Evolutionary conservation across 1,284 basidiomycete genomes (phyloP).

Genomic region (Cyathus olla): DNA sequence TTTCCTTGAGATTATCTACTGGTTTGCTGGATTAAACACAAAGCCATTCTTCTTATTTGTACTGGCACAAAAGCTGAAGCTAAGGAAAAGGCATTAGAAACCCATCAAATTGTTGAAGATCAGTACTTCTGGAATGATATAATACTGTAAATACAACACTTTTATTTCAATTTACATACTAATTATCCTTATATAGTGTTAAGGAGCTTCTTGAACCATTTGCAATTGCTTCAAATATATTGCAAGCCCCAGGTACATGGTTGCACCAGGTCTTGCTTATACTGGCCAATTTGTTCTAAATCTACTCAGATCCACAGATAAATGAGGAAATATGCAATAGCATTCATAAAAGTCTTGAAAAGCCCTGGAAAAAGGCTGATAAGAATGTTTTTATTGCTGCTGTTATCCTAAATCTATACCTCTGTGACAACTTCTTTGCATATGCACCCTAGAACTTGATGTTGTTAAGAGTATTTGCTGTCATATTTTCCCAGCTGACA

Average conservation of each 20-base stretch:
- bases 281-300: constrained; percentile 34
- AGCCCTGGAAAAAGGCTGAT: constrained; percentile 15
- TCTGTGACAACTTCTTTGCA: constrained; percentile 3
- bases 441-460: neutral
- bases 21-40: constrained; percentile 17
- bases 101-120: constrained; percentile 15
- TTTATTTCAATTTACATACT: neutral
- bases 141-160: constrained; percentile 11
- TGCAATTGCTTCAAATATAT: constrained; percentile 41
- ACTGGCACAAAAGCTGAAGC: constrained; percentile 10
- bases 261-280: constrained; percentile 42
- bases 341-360: constrained; percentile 10
- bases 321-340: neutral
- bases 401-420: constrained; percentile 11
- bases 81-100: constrained; percentile 2
- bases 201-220: constrained; percentile 38
- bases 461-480: constrained; percentile 4
- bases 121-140: constrained; percentile 30
- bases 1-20: too few species aligned
- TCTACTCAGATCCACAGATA: constrained; percentile 13
- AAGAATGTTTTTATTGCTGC: constrained; percentile 13
- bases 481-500: neutral
- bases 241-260: constrained; percentile 35
- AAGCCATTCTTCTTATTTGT: constrained; percentile 20
- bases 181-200: neutral